Evolutionary conservation across 768 basidiomycete species (phyloP), one percentile per base, ranked within the genome.

Genomic region (Pisolithus orientalis): DNA sequence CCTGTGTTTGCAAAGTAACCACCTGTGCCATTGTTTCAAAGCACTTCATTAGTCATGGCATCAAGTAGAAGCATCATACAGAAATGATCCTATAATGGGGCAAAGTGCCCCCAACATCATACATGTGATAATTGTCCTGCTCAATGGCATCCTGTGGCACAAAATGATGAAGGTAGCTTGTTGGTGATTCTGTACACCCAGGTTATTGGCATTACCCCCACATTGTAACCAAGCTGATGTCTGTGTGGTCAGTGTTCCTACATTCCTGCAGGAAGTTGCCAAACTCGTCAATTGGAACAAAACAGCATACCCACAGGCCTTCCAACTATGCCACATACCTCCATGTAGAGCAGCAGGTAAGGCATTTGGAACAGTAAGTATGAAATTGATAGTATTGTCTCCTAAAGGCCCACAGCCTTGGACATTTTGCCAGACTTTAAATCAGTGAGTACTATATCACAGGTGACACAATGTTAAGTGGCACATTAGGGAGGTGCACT

Each of bases 241-340:
- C 25, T 28, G 24, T 32, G 16, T 44, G 10, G 37, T 6, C 9
- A 39, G 38, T 7, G 11, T 8, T 31, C 25, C 16, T n/a, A n/a
- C 14, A n/a, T 5, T 32, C 29, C 42, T 2, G 31, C 27, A 21
- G 28, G 16, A 21, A 31, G 29, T 14, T 9, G 37, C 28, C 3
- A 37, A 10, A 62, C 77, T 50, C 43, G 84, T 85, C 59, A 87
- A 57, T 53, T 83, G 87, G 68, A 84, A 89, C 29, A 88, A 59
- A 59, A 82, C 80, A 0, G 84, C 81, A 61, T 85, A 85, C 7
- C 78, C 79, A 9, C 80, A 79, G 44, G 80, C 79, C 67, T 79
- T 75, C 58, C 81, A 71, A 13, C 77, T 76, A n/a, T 76, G 75
- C 54, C 76, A 75, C 57, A 75, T 78, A 3, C 74, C 74, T 1